Evolutionary conservation across 1,284 basidiomycete genomes (phyloP), one percentile per base, ranked within the genome.

Genomic region (Mycena citricolor): DNA sequence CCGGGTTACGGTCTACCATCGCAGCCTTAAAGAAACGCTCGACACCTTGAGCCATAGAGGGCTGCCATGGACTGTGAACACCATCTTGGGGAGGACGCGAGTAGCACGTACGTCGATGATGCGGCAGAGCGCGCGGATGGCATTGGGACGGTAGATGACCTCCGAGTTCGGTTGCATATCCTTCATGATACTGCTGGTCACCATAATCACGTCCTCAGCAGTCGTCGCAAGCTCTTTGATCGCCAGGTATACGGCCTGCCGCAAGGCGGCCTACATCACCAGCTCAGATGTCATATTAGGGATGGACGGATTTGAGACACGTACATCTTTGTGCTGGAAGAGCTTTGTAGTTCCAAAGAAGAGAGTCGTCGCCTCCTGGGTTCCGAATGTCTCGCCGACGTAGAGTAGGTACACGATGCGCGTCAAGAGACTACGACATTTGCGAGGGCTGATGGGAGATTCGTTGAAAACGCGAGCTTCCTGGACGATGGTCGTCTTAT

Each of bases 141-240:
- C 90, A 66, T 99, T 99, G 29, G 97, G 92, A 47, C 97, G 80
- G 70, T 99, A 99, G 56, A 99, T 94, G 61, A 98, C 95, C 66
- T 99, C 97, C 39, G 94, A 88, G 65, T 98, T 98, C 39, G 94
- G 90, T 63, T 99, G 95, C 92, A 99, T 99, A 63, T 99, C 95
- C 76, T 99, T 99, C 94, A 98, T 98, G 68, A 99, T 99, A 62
- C 94, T 97, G 61, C 90, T 93, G 5, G 97, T 99, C 57, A 98
- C 94, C 94, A 99, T 99, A 61, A 99, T 97, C 28, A 98, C 92
- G 74, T 99, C 97, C 68, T 99, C 93, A 14, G 97, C 93, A n/a
- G 90, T 88, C 32, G 83, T 86, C 22, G 93, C 89, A 14, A 99
- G 80, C 69, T 99, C 97, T 73, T 99, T 99, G 75, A 99, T 97